Evolutionary conservation across 371 early-diverging fungal genomes (phyloP).

Genomic region (Mucor indicus): DNA sequence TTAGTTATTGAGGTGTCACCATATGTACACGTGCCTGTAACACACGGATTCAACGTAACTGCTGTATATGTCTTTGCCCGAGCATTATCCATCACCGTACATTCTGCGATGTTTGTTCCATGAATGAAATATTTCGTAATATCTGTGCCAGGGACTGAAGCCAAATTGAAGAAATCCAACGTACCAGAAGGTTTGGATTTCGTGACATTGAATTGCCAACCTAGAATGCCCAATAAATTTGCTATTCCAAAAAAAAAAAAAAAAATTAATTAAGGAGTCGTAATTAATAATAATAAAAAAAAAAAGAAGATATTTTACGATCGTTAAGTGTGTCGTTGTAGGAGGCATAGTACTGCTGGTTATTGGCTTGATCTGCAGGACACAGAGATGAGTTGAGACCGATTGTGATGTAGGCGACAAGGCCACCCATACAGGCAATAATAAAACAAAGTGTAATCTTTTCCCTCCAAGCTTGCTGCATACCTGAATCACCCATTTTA

Average conservation of each 20-base stretch:
- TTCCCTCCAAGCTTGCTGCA: constrained; percentile 93
- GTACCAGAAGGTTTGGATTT: constrained; percentile 21
- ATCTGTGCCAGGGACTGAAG: constrained; percentile 55
- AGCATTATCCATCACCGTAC: constrained; percentile 32
- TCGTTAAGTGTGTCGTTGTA: constrained; percentile 38
- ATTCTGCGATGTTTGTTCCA: constrained; percentile 27
- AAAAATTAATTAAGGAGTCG: too few relatives aligned
- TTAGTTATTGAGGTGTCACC: constrained; percentile 21
- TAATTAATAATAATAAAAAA: too few relatives aligned
- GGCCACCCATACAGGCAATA: constrained; percentile 65
- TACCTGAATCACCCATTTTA: constrained; percentile 56
- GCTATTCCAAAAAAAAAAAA: too few relatives aligned
- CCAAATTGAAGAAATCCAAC: constrained; percentile 24
- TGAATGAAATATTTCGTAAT: constrained; percentile 56
- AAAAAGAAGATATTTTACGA: constrained; percentile 29
- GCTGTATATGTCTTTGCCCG: constrained; percentile 42
- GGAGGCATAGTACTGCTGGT: constrained; percentile 44
- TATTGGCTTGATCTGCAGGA: constrained; percentile 42
- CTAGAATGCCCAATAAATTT: constrained; percentile 41
- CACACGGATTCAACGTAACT: constrained; percentile 50
- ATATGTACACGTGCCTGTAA: constrained; percentile 25
- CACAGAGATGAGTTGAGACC: constrained; percentile 59
- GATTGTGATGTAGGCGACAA: constrained; percentile 68
- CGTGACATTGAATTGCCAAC: constrained; percentile 47
- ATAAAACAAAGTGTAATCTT: constrained; percentile 82